Evolutionary conservation across 768 basidiomycete genomes (phyloP).

Genomic region (Lactarius vividus): DNA sequence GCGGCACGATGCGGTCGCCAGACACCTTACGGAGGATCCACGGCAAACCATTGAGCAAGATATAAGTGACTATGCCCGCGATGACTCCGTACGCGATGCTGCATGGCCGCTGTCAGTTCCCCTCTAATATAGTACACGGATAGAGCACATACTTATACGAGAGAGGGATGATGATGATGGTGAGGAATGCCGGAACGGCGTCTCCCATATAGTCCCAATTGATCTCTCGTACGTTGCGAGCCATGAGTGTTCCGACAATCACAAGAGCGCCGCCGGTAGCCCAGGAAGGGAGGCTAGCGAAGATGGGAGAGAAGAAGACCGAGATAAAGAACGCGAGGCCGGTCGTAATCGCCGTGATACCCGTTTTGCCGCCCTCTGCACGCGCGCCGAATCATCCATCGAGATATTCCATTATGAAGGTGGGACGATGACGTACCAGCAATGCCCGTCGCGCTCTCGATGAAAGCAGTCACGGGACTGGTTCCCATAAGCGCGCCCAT

Average conservation of each 20-base stretch:
- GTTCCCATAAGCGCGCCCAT: constrained; percentile 80
- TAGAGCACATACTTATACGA: constrained; percentile 60
- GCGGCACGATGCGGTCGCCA: constrained; percentile 56
- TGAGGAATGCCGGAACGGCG: constrained; percentile 80
- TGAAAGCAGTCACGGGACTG: constrained; percentile 78
- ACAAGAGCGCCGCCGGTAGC: constrained; percentile 84
- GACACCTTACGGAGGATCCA: constrained; percentile 52
- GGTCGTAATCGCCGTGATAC: constrained; percentile 70
- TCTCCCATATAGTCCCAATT: constrained; percentile 90
- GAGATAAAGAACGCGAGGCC: constrained; percentile 78
- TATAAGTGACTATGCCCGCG: constrained; percentile 67
- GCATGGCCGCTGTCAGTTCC: constrained; percentile 15
- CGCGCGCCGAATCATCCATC: constrained; percentile 21
- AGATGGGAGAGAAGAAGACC: constrained; percentile 86
- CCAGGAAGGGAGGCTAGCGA: constrained; percentile 83
- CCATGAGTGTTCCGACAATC: constrained; percentile 85
- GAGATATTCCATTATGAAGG: not conserved
- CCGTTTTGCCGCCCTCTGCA: constrained; percentile 84
- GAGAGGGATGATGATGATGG: constrained; percentile 73
- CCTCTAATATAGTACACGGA: not conserved
- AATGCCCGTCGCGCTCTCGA: constrained; percentile 82
- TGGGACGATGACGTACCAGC: constrained; percentile 40
- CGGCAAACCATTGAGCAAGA: constrained; percentile 70
- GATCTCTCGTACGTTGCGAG: constrained; percentile 76
- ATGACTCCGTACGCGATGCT: constrained; percentile 91